Base-by-base conservation (phyloP, 2,329 filamentous ascomycete genomes). In the Coniochaeta prunicola region DNA sequence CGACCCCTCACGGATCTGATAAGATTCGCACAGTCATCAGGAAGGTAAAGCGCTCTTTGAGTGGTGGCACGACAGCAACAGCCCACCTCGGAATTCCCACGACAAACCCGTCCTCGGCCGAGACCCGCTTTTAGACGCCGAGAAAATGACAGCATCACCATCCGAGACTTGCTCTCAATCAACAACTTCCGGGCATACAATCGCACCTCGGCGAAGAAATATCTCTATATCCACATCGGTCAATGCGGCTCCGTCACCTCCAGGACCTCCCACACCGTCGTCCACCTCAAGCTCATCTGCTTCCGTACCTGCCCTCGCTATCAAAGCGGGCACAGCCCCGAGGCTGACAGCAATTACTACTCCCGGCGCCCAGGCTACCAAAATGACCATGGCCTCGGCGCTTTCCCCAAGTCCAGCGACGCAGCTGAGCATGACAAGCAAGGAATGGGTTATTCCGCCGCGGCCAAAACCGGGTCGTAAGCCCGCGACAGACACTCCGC, bases 401-500 rank as follows among this genome's bases (percentile, higher is more conserved):
- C 72, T 79, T 60, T 76, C 75, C 53, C 74, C 79, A 19, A 70
- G 68, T 57, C 67, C 73, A 21, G 67, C 68, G 62, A 74, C 74
- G 54, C 76, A 77, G 38, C 66, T 71, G 58, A 77, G 80, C 57
- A 84, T 92, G 71, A 93, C 90, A 36, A 89, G 84, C 66, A 92
- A 87, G 72, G 89, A 93, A 84, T 94, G 90, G 90, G 82, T 93
- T 26, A 86, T 94, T 50, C 90, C 90, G 26, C 90, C 90, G 30
- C 83, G 90, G 61, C 90, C 90, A 53, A 93, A 92, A 79, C 93
- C 94, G 24, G 93, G 93, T 55, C 86, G 93, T 66, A 97, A 97
- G 80, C 92, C 93, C 3, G 91, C 91, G 53, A 96, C 91, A 36
- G 92, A 97, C 70, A 96, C 92, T 57, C 92, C 92, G 15, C 90